Evolutionary conservation across 768 basidiomycete species (phyloP).

Genomic region (Russula sp.): DNA sequence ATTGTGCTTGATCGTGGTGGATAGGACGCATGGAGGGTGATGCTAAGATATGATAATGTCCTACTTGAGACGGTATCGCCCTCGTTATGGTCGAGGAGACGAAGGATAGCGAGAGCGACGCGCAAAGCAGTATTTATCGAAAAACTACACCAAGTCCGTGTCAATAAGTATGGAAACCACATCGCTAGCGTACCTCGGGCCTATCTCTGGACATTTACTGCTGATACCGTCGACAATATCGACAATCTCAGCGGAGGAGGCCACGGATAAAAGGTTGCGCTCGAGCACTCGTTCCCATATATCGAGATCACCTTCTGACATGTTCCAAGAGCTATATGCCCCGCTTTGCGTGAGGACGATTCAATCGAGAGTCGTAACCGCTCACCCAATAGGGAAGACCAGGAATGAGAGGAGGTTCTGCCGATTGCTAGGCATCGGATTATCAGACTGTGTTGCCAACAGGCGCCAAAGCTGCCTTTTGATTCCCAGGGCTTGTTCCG

Average conservation of each 20-base stretch:
- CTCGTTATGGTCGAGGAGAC: neutral
- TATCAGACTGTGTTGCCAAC: neutral
- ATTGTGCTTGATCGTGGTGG: conserved; percentile 1
- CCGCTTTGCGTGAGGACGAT: neutral
- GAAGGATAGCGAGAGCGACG: conserved; percentile 2
- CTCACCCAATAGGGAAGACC: conserved; percentile 9
- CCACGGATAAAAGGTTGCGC: neutral
- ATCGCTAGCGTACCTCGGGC: neutral
- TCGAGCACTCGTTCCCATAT: conserved; percentile 13
- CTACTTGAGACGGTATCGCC: neutral
- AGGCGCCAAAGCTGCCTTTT: conserved; percentile 14
- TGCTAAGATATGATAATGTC: neutral
- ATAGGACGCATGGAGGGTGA: conserved; percentile 1
- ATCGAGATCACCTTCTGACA: conserved; percentile 13
- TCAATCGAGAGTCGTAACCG: neutral
- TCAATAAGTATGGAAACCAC: neutral
- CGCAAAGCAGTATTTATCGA: conserved; percentile 4
- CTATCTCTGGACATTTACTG: neutral
- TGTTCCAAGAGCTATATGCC: conserved; percentile 6
- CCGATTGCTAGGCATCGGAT: neutral
- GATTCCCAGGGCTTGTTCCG: neutral
- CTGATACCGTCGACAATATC: conserved; percentile 2
- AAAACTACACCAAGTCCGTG: neutral
- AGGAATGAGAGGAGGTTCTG: neutral
- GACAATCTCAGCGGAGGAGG: neutral